A percentile compares a stretch with the other conserved stretches of the same genome.
Conservation (phyloP, 2,329 filamentous ascomycete genomes). For the Pseudomassariella vexata region DNA sequence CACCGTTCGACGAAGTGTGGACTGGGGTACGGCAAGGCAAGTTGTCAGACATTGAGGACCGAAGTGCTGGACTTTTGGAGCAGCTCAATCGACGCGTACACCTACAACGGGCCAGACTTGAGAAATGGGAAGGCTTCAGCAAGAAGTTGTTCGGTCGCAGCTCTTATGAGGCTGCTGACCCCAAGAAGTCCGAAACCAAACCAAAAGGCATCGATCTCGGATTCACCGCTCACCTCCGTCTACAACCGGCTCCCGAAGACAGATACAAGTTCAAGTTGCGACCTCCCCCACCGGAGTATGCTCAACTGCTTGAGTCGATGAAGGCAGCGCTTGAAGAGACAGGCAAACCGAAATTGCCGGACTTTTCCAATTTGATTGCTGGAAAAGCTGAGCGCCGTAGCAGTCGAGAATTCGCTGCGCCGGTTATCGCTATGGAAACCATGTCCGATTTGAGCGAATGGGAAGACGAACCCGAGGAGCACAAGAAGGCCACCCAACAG, state of each 20-base stretch:
- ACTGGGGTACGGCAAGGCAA: slow-evolving; percentile 54
- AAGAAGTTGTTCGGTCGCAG: slow-evolving; percentile 37
- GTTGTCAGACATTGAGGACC: slow-evolving; percentile 49
- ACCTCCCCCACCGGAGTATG: slow-evolving; percentile 35
- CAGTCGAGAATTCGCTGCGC: slow-evolving; percentile 6
- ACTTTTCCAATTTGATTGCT: slow-evolving; percentile 21
- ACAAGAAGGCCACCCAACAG: slow-evolving; percentile 3
- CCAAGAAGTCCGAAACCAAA: slow-evolving; percentile 17
- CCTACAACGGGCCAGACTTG: slow-evolving; percentile 61
- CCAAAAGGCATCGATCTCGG: slow-evolving; percentile 45
- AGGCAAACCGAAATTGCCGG: slow-evolving; percentile 18
- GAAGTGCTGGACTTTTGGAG: slow-evolving; percentile 52
- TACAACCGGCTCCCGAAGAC: slow-evolving; percentile 33
- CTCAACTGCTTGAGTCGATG: slow-evolving; percentile 34
- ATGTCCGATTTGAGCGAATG: slow-evolving; percentile 47
- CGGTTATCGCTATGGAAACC: slow-evolving; percentile 18
- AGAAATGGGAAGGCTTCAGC: slow-evolving; percentile 68
- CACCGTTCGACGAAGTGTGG: slow-evolving; percentile 69
- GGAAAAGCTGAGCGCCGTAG: slow-evolving; percentile 11
- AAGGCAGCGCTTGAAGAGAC: slow-evolving; percentile 31
- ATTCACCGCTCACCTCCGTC: slow-evolving; percentile 45
- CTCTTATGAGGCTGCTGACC: slow-evolving; percentile 16
- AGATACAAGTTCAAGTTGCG: slow-evolving; percentile 4
- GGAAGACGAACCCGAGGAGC: slow-evolving; percentile 37
- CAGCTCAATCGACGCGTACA: slow-evolving; percentile 65